Evolutionary conservation across 2,329 filamentous ascomycete species (phyloP).

Genomic region (Helotiales sp.): DNA sequence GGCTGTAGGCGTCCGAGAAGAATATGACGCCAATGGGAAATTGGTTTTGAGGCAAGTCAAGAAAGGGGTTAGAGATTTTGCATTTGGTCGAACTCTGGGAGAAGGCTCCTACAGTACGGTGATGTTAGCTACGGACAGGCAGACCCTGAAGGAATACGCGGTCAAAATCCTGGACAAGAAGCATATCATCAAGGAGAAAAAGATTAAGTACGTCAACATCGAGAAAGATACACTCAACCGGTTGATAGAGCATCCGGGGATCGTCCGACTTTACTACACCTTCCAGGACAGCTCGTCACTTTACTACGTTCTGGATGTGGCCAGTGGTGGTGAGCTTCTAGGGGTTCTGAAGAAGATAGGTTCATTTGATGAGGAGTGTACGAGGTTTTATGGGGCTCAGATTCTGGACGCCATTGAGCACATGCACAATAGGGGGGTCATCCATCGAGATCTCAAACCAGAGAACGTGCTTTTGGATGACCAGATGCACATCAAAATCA

Average conservation of each 20-base stretch:
- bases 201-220: slow-evolving; percentile 99
- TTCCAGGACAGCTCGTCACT: slow-evolving; percentile 96
- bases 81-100: slow-evolving; percentile 86
- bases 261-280: slow-evolving; percentile 96
- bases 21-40: slow-evolving; percentile 84
- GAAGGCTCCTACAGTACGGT: slow-evolving; percentile 99
- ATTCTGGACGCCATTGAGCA: slow-evolving; percentile 96
- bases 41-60: slow-evolving; percentile 84
- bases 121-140: slow-evolving; percentile 87
- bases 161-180: slow-evolving; percentile 98
- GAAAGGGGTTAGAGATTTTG: slow-evolving; percentile 96
- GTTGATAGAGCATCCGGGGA: slow-evolving; percentile 93
- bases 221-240: slow-evolving; percentile 98
- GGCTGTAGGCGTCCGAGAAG: slow-evolving; percentile 80
- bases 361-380: slow-evolving; percentile 94
- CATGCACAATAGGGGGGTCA: slow-evolving; percentile 95
- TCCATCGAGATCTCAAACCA: slow-evolving; percentile 94
- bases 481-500: slow-evolving; percentile 98
- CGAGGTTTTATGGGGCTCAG: slow-evolving; percentile 91
- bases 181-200: slow-evolving; percentile 99
- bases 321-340: slow-evolving; percentile 87
- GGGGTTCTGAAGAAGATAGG: slow-evolving; percentile 93
- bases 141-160: slow-evolving; percentile 94
- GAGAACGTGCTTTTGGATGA: slow-evolving; percentile 96
- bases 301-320: slow-evolving; percentile 95